Percentiles rank a stretch among this genome's conserved stretches.
phyloP scores from a whole-genome alignment of 192 early-diverging fungal genomes.

The Chytriomyces sp. region DNA sequence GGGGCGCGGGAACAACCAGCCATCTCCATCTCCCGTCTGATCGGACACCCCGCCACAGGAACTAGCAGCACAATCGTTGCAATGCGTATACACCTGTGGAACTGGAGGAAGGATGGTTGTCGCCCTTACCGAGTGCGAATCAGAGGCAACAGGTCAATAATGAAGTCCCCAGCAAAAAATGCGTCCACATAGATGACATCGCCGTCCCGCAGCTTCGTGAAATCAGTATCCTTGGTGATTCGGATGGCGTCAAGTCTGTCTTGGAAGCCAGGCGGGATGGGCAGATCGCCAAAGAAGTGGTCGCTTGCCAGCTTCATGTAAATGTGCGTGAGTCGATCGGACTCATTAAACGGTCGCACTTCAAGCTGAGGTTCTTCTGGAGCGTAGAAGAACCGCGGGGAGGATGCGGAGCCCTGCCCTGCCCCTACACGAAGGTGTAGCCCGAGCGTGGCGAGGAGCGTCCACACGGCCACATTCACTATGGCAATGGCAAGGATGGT shows the following conservation, averaged over 20 bases:
- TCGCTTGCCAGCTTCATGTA: neutral
- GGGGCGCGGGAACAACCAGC: neutral
- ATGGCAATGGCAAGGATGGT: too few species aligned
- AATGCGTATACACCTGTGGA: too few species aligned
- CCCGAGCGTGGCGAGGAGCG: too few species aligned
- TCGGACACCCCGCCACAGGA: neutral
- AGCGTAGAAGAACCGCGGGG: too few species aligned
- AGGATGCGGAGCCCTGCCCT: too few species aligned
- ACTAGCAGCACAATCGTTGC: too few species aligned
- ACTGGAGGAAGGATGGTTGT: too few species aligned
- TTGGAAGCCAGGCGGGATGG: neutral
- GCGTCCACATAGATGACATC: neutral
- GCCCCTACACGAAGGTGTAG: too few species aligned
- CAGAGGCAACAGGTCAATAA: neutral
- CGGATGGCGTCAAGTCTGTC: neutral
- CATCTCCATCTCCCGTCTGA: neutral
- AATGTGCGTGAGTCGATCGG: neutral
- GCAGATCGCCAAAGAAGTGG: neutral
- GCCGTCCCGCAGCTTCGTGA: neutral
- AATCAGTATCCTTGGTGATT: neutral
- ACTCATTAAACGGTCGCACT: neutral
- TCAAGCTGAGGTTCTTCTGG: neutral
- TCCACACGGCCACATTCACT: too few species aligned
- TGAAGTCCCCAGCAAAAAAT: neutral
- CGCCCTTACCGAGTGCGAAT: neutral